Base-by-base conservation (phyloP, 1,284 basidiomycete species). In the Ceratobasidium sp. region DNA sequence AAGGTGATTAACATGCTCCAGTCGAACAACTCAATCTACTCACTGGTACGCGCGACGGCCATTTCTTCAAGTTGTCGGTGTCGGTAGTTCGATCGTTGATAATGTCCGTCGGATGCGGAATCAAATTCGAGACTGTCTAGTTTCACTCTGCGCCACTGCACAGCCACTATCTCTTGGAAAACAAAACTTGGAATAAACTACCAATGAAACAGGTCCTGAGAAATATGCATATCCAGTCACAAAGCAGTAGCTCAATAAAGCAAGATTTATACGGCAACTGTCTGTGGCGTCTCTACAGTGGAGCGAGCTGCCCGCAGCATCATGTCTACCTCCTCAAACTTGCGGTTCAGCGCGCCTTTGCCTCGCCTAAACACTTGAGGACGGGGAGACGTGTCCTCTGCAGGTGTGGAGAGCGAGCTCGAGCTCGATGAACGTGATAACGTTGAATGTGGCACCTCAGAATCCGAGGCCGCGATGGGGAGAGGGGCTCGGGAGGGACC, bases 231-330 rank as follows among this genome's bases (percentile, higher is more conserved):
- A 46, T 59, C 31, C 2, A 31, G 27, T 27, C 53, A 27, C 14
- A 27, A 27, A 43, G 19, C 53, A 29, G 31, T 6, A 11, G 31
- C 53, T 4, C 6, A 56, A 56, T 29, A 29, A 68, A 54, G 19
- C 31, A 48, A 65, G 43, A 31, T 48, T 71, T 48, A 71, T 34
- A 71, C 54, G 58, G 53, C 53, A 16, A 71, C 39, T 27, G 54
- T 56, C 34, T 27, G 27, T 53, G 65, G 46, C 24, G 5, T 71
- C 37, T 43, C 64, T 66, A 39, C 49, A 31, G 37, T 46, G 34
- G 54, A 58, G n/a, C 54, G 41, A 71, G 66, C 66, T 71, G 66
- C 66, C 54, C 27, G 66, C 66, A 71, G 66, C 66, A 71, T 71
- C 53, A 43, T 56, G 34, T 71, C 54, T 59, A 71, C 54, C 41